Evolutionary conservation across 225 moss, liverwort and hornwort genomes (phyloP).

Genomic region (Neckera pumila): DNA sequence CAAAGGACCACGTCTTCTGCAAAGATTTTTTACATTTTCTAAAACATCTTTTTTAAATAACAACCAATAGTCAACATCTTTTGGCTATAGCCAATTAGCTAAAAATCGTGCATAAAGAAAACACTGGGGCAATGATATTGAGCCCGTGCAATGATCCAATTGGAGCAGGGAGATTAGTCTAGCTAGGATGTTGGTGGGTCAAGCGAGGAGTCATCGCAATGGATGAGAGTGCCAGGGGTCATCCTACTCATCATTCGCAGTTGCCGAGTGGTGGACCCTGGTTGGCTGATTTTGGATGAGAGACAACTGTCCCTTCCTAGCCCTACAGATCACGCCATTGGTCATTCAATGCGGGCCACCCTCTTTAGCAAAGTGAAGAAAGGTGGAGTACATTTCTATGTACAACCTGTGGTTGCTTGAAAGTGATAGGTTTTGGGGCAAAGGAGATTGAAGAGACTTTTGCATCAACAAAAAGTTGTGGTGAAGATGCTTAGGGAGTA

Average conservation of each 20-base stretch:
- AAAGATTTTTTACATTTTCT: no score
- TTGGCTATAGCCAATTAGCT: no score
- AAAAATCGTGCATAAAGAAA: no score
- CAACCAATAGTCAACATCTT: no score
- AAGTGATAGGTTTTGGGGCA: background rate
- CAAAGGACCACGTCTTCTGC: no score
- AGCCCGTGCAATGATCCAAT: background rate
- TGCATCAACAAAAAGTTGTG: fast-evolving
- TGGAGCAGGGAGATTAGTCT: background rate
- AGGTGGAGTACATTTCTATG: background rate
- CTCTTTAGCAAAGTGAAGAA: background rate
- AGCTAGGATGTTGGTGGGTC: background rate
- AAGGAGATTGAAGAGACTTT: background rate
- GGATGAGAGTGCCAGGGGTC: background rate
- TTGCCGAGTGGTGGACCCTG: background rate
- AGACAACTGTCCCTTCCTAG: background rate
- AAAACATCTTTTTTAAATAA: no score
- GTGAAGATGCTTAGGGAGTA: background rate
- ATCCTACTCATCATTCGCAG: background rate
- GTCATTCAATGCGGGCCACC: background rate
- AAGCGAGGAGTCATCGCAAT: no score
- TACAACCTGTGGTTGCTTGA: background rate
- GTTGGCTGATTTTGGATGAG: background rate
- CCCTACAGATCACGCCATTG: background rate
- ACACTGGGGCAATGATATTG: no score